Evolutionary conservation across 495 filamentous ascomycete species (phyloP).

Genomic region (Usnea hakonensis): DNA sequence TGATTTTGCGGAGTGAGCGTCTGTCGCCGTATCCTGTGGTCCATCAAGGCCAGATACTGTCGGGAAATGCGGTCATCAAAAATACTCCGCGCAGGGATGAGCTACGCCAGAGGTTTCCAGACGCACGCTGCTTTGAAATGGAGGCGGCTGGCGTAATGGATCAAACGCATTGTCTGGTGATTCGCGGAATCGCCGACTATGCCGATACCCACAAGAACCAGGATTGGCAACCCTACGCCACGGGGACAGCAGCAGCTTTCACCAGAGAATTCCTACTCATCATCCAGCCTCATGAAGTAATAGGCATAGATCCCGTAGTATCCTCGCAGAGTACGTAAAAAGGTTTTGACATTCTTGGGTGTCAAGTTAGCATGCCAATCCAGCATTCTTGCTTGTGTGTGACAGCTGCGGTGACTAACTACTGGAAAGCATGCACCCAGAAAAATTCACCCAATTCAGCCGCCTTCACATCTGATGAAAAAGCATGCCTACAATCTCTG

Average conservation of each 20-base stretch:
- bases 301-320: too few relatives aligned
- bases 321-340: too few relatives aligned
- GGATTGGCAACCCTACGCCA: constrained; percentile 36
- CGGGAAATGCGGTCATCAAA: constrained; percentile 31
- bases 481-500: constrained; percentile 14
- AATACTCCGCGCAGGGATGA: constrained; percentile 26
- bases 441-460: too few relatives aligned
- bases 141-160: constrained; percentile 40
- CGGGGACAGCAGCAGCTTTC: constrained; percentile 33
- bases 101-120: constrained; percentile 17
- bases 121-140: constrained; percentile 32
- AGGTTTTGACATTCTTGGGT: too few relatives aligned
- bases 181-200: constrained; percentile 40
- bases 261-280: constrained; percentile 28
- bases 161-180: constrained; percentile 33
- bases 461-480: too few relatives aligned
- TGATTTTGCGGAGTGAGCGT: constrained; percentile 11
- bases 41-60: constrained; percentile 31
- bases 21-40: constrained; percentile 21
- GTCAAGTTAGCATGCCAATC: too few relatives aligned
- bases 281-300: not conserved
- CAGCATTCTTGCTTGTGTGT: too few relatives aligned
- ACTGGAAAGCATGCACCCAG: too few relatives aligned
- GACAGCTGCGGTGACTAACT: too few relatives aligned
- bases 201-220: constrained; percentile 37